Percentiles rank a stretch among this genome's conserved stretches.
Evolutionary conservation across 1,139 yeast genomes (phyloP).

Genomic region (Zygoascus sp.): DNA sequence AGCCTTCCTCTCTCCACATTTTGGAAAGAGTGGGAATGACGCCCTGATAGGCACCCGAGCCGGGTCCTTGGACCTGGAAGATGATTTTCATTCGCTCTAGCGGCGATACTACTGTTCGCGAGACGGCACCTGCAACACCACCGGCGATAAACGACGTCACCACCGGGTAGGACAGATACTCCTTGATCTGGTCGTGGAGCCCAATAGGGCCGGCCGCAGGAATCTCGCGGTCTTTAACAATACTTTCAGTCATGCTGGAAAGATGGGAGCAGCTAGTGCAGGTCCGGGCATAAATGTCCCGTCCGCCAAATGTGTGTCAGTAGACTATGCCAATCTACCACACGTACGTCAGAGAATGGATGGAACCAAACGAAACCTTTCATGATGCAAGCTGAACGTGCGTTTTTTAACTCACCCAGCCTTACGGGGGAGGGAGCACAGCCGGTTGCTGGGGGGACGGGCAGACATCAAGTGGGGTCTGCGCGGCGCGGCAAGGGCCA

Average conservation of each 20-base stretch:
- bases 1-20: slow-evolving; percentile 87
- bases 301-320: not conserved
- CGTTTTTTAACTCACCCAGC: too few relatives aligned
- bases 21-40: slow-evolving; percentile 68
- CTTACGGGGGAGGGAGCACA: too few relatives aligned
- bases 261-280: not conserved
- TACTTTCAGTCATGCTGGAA: not conserved
- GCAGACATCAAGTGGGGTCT: too few relatives aligned
- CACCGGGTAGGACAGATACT: slow-evolving; percentile 33
- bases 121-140: slow-evolving; percentile 86
- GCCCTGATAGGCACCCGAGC: slow-evolving; percentile 60
- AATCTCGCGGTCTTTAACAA: not conserved
- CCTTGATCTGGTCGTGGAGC: slow-evolving; percentile 14
- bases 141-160: slow-evolving; percentile 65
- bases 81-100: slow-evolving; percentile 91
- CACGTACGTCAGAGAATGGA: not conserved
- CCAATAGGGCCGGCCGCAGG: not conserved
- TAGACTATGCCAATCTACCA: too few relatives aligned
- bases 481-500: too few relatives aligned
- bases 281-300: not conserved
- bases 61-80: slow-evolving; percentile 84
- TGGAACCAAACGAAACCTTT: too few relatives aligned
- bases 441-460: too few relatives aligned
- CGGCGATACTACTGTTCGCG: slow-evolving; percentile 91
- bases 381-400: too few relatives aligned